phyloP scores from a whole-genome alignment of 192 early-diverging fungal genomes.

The Coemansia sp. region DNA sequence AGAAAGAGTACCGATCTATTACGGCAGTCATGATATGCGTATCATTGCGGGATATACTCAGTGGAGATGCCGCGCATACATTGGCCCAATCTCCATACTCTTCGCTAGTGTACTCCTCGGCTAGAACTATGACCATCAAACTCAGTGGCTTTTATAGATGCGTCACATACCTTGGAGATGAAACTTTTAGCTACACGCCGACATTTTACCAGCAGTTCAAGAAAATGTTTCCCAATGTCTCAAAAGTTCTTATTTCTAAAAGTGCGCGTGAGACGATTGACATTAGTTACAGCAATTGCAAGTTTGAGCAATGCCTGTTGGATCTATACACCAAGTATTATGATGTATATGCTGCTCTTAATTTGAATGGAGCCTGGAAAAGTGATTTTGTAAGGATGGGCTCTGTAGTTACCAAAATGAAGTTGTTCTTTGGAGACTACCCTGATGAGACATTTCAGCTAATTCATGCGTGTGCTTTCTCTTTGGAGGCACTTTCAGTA shows the following conservation, averaged over 20 bases:
- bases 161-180: not conserved
- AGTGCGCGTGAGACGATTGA: not conserved
- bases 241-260: not conserved
- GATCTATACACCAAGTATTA: not conserved
- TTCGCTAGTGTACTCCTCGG: not conserved
- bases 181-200: not conserved
- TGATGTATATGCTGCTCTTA: not conserved
- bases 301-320: not conserved
- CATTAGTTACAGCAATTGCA: not conserved
- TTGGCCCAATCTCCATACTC: not conserved
- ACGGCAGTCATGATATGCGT: not conserved
- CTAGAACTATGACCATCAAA: not conserved
- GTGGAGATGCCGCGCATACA: not conserved
- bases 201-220: not conserved
- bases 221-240: not conserved
- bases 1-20: not conserved
- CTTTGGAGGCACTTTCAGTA: not conserved
- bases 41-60: not conserved
- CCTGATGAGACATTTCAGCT: not conserved
- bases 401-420: not conserved
- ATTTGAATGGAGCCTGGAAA: not conserved
- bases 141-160: not conserved
- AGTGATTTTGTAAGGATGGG: not conserved
- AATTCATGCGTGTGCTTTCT: not conserved
- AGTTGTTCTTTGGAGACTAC: not conserved